Evolutionary conservation across 2,329 filamentous ascomycete species (phyloP).

Genomic region (Aotearoamyces nothofagi): DNA sequence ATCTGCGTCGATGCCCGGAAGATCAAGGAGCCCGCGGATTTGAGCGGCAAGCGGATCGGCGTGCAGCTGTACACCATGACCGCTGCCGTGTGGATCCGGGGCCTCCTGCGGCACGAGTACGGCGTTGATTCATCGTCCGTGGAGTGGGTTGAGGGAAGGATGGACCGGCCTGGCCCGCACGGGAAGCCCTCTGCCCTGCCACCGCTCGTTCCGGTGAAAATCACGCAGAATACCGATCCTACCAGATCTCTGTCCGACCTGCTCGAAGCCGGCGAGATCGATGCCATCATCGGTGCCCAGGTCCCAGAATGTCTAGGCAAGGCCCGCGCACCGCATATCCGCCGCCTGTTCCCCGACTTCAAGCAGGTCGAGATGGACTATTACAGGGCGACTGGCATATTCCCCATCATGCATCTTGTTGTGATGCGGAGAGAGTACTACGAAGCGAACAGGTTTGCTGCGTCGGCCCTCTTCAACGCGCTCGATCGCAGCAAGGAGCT

Average conservation of each 20-base stretch:
- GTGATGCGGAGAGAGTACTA: conserved; percentile 9
- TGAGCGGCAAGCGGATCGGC: conserved; percentile 8
- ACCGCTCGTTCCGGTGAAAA: conserved; percentile 2
- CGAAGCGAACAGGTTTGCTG: conserved; percentile 10
- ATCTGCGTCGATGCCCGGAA: conserved; percentile 6
- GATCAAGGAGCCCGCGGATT: conserved; percentile 7
- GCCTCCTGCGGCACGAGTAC: conserved; percentile 10
- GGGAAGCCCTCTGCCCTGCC: conserved; percentile 5
- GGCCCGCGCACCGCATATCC: conserved; percentile 5
- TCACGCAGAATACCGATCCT: conserved; percentile 4
- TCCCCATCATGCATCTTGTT: conserved; percentile 12
- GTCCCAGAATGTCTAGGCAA: conserved; percentile 8
- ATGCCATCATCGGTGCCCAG: conserved; percentile 11
- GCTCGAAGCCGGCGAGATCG: conserved; percentile 10
- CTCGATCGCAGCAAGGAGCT: conserved; percentile 8
- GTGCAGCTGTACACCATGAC: conserved; percentile 10
- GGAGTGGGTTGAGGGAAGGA: conserved; percentile 6
- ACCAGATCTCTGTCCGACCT: conserved; percentile 9
- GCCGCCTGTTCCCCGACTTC: conserved; percentile 9
- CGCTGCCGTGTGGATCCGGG: conserved; percentile 10
- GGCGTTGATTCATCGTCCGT: conserved; percentile 6
- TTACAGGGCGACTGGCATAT: conserved; percentile 8
- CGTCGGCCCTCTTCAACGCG: conserved; percentile 10
- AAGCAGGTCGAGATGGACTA: conserved; percentile 10
- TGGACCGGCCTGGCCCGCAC: conserved; percentile 3